Evolutionary conservation across 257 asterid genomes (phyloP), one percentile per base, ranked within the genome.

Genomic region (Scutellaria baicalensis): DNA sequence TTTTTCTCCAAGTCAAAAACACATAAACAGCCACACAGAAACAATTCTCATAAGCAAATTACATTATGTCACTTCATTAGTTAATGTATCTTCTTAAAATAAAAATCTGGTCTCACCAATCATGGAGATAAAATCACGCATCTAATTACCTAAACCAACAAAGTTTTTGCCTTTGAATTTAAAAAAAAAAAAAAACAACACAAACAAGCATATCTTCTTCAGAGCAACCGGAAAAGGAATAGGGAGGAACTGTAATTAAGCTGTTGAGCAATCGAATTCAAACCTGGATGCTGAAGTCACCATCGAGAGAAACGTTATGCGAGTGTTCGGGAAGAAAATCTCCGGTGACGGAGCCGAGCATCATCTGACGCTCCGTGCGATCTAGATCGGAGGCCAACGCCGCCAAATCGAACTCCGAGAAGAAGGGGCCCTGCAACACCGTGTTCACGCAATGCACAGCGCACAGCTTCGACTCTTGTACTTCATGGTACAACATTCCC

Each of bases 361-460:
- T 91, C 97, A 94, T 88, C 88, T 91, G 99, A 3, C 95, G 85
- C 76, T 94, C 99, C 76, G 86, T 83, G 6, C 67, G 74, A 64
- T 94, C 98, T 12, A 94, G 96, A 91, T 91, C 99, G 66, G 99
- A 91, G 14, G 99, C 99, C 47, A 94, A 55, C 0, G 99, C 98
- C 16, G 96, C 99, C 81, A 94, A 91, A 88, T 94, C 99, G 80
- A 94, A 85, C 84, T 94, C 99, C 45, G 99, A 91, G 80, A 94
- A 91, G 55, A 91, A 91, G 0, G 97, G 98, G 5, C 99, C 98
- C 73, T 94, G 99, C 87, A 94, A 72, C 71, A 84, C 98, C 57
- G 99, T 89, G 85, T 91, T 94, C 27, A 91, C 98, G 84, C 99
- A 94, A 78, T 94, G 99, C 74, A 91, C 95, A 3, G 97, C 98